These are phyloP conservation scores for Suillus discolor DNA, from an alignment of 768 basidiomycete genomes.

Conservation along the genomic window DNA sequence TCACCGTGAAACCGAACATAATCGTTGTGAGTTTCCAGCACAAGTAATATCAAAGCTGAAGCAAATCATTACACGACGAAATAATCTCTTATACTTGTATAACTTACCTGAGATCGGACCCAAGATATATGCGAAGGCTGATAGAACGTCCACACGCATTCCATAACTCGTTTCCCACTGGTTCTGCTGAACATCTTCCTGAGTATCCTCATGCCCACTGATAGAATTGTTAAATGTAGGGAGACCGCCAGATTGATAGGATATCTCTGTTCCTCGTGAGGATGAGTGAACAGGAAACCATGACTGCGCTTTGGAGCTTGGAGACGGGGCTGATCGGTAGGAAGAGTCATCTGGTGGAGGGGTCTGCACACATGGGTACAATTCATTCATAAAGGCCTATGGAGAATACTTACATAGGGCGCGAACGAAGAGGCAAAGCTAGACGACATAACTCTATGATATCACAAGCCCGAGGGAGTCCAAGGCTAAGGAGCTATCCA, in stretches of 20 bases:
- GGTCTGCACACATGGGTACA: slow-evolving; percentile 38
- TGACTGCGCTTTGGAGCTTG: slow-evolving; percentile 38
- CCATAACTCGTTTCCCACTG: slow-evolving; percentile 74
- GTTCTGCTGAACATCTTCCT: slow-evolving; percentile 47
- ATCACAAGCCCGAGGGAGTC: slow-evolving; percentile 27
- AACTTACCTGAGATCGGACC: slow-evolving; percentile 73
- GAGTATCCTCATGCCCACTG: slow-evolving; percentile 36
- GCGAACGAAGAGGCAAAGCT: slow-evolving; percentile 58
- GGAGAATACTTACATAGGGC: slow-evolving; percentile 50
- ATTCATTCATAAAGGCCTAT: not conserved
- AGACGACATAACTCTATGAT: slow-evolving; percentile 21
- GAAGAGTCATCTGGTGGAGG: slow-evolving; percentile 60
- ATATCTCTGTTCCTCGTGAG: slow-evolving; percentile 36
- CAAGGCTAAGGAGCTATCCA: not conserved
- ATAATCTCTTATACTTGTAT: not conserved
- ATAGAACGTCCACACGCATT: slow-evolving; percentile 66
- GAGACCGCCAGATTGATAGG: slow-evolving; percentile 73
- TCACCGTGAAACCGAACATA: slow-evolving; percentile 78
- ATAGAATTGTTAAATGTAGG: slow-evolving; percentile 55
- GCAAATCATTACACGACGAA: slow-evolving; percentile 5
- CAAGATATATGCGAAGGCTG: slow-evolving; percentile 64
- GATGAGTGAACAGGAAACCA: slow-evolving; percentile 53
- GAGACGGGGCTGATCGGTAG: slow-evolving; percentile 21
- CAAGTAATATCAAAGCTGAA: slow-evolving; percentile 61
- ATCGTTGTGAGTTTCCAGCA: slow-evolving; percentile 79